Evolutionary conservation across 192 early-diverging fungal genomes (phyloP), one percentile per base, ranked within the genome.

Genomic region (Podila epigama): DNA sequence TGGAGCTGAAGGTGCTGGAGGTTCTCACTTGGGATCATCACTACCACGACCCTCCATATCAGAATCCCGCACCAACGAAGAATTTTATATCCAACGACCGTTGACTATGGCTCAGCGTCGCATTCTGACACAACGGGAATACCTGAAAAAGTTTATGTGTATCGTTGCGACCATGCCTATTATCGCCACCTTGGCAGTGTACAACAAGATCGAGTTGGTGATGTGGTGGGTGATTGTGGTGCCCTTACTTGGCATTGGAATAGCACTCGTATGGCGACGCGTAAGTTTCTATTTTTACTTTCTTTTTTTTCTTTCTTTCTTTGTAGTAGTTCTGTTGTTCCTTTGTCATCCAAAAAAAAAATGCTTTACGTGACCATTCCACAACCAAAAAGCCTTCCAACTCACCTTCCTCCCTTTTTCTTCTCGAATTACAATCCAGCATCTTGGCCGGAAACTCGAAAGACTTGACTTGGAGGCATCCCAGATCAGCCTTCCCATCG

Each of bases 201-300:
- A 64, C 51, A 64, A 64, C 62, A 52, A 40, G 51, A 40, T 64
- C 15, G 62, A 64, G 36, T 22, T 64, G 13, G 51, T 37, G 11
- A 64, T 64, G 62, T 54, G 50, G 31, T 64, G 62, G 62, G 62
- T 64, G 6, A 40, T 64, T 64, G 62, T 8, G 16, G 12, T 64
- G 36, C 62, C 51, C 0, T 2, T 52, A 12, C n/a, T 64, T 36
- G 62, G 62, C 22, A 64, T 64, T 12, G 33, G 11, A 22, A 25
- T 64, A 15, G 62, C 62, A 4, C 16, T 64, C 15, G 12, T 54
- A 10, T 64, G 50, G 62, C 35, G 34, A 27, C 16, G 51, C 51
- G 62, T 64, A 54, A 54, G 62, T 22, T 16, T 54, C 29, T 13
- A 4, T 51, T 51, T 51, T n/a, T 51, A 6, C 5, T 51, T 51